Percentiles rank a stretch among this genome's conserved stretches.
phyloP scores from a whole-genome alignment of 495 filamentous ascomycete species.

The Trichoderma parareesei region DNA sequence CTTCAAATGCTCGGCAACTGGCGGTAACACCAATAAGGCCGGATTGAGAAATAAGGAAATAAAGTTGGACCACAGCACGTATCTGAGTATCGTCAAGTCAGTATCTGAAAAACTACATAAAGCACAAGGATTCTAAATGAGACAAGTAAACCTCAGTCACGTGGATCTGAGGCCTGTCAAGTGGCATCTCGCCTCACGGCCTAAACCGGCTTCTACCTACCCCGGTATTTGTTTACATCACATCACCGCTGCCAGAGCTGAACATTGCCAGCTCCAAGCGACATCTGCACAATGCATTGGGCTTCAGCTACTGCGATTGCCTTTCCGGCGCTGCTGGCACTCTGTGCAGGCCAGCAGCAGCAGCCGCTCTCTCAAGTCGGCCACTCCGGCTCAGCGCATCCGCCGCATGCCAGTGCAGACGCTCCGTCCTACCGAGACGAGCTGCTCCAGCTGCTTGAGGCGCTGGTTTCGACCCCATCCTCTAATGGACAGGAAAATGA shows the following conservation, averaged over 20 bases:
- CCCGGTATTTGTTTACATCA: neutral
- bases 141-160: neutral
- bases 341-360: constrained; percentile 1
- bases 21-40: neutral
- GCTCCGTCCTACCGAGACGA: constrained; percentile 30
- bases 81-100: neutral
- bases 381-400: neutral
- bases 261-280: neutral
- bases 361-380: neutral
- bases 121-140: neutral
- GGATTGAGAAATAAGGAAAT: neutral
- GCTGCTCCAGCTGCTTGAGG: constrained; percentile 70
- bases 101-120: neutral
- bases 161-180: neutral
- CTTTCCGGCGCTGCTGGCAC: neutral
- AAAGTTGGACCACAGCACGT: neutral
- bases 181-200: neutral
- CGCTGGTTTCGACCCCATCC: constrained; percentile 67
- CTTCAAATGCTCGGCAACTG: neutral
- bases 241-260: neutral
- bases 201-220: neutral
- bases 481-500: constrained; percentile 65
- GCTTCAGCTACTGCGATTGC: neutral
- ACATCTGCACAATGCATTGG: neutral
- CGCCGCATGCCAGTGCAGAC: neutral